Evolutionary conservation across 441 rosid genomes (phyloP).

Genomic region (Jatropha multifida): DNA sequence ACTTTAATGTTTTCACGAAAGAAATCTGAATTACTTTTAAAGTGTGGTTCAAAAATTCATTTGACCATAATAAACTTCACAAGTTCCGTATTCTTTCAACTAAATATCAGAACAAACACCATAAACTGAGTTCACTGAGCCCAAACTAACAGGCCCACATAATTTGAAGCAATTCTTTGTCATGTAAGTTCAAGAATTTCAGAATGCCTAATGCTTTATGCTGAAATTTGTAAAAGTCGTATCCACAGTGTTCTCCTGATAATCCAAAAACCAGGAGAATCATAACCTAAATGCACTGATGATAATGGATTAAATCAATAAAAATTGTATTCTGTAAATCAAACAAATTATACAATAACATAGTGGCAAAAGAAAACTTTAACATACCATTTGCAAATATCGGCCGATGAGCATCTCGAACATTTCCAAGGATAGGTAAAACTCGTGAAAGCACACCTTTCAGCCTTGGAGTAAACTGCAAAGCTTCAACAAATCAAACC

Average conservation of each 20-base stretch:
- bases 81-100: not conserved
- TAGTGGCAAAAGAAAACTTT: not conserved
- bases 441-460: constrained; percentile 89
- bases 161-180: not conserved
- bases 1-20: not conserved
- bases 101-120: not conserved
- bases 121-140: not conserved
- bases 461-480: constrained; percentile 91
- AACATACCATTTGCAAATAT: constrained; percentile 91
- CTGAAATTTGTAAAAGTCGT: not conserved
- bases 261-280: not conserved
- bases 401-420: constrained; percentile 81
- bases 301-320: not conserved
- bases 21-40: not conserved
- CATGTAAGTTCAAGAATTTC: not conserved
- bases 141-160: not conserved
- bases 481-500: constrained; percentile 66
- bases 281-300: not conserved
- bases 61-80: not conserved
- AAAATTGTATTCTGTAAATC: constrained; percentile 11
- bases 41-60: not conserved
- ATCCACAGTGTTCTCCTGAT: not conserved
- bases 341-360: constrained; percentile 8
- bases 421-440: constrained; percentile 88
- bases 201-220: not conserved